phyloP scores from a whole-genome alignment of 2,329 filamentous ascomycete species.

The Nemania diffusa region DNA sequence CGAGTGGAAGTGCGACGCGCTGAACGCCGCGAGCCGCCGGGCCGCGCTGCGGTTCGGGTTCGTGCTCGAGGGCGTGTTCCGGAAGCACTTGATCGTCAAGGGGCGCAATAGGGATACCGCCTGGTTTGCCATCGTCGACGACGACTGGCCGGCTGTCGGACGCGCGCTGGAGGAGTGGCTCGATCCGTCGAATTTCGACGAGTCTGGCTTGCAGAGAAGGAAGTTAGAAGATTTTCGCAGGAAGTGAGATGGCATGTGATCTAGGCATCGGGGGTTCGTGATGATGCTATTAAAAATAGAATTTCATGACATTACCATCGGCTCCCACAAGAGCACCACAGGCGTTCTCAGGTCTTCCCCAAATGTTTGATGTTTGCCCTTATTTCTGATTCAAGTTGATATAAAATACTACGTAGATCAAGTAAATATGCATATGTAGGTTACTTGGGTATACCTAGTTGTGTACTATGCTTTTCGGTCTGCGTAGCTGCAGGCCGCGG shows the following conservation, averaged over 20 bases:
- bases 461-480: neutral
- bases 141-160: neutral
- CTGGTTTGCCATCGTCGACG: neutral
- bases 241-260: neutral
- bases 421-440: too few relatives aligned
- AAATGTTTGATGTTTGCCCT: neutral
- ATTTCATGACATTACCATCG: neutral
- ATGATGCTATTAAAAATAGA: neutral
- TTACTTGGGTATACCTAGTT: too few relatives aligned
- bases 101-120: constrained; percentile 1
- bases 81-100: neutral
- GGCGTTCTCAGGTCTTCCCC: neutral
- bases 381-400: neutral
- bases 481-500: neutral
- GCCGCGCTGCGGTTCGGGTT: neutral
- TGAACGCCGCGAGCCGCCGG: constrained; percentile 6
- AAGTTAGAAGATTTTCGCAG: constrained; percentile 5
- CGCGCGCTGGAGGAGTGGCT: neutral
- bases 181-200: constrained; percentile 3
- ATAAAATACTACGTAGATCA: too few relatives aligned
- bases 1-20: constrained; percentile 4
- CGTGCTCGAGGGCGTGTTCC: neutral
- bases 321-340: neutral
- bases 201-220: neutral
- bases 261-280: neutral